A percentile compares a stretch with the other conserved stretches of the same genome.
Evolutionary conservation across 805 yeast genomes (phyloP).

Genomic region (Metschnikowia noctiluminum): DNA sequence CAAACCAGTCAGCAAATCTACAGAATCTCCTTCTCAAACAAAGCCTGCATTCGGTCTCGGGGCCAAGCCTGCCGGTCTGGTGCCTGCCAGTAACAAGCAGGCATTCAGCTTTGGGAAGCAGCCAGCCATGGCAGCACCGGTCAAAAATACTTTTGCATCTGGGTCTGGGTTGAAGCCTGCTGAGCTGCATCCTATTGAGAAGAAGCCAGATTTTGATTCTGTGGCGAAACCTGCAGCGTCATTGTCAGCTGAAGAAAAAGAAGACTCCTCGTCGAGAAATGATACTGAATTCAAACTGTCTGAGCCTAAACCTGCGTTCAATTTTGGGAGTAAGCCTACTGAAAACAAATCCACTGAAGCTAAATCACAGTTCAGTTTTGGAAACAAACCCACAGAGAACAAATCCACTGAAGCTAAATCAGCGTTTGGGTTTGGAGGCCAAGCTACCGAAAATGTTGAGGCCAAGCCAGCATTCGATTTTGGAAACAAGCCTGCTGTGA

Average conservation of each 20-base stretch:
- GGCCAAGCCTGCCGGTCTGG: neutral
- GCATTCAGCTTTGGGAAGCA: neutral
- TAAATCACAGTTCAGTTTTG: neutral
- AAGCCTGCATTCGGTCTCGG: conserved; percentile 5
- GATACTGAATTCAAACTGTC: neutral
- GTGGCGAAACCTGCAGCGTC: neutral
- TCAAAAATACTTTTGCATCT: no score
- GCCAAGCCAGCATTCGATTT: conserved; percentile 6
- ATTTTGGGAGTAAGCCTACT: neutral
- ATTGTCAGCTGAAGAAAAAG: no score
- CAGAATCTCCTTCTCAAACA: neutral
- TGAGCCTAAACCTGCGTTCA: neutral
- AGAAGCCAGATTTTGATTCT: neutral
- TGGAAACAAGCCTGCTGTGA: conserved; percentile 4
- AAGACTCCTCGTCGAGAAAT: no score
- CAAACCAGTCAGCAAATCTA: no score
- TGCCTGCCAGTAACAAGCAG: neutral
- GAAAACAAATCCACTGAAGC: neutral
- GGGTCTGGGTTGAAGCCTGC: neutral
- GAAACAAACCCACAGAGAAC: neutral
- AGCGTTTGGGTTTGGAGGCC: neutral
- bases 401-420: neutral
- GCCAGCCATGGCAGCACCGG: no score
- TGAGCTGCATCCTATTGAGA: neutral
- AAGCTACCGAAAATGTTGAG: neutral